Conservation (phyloP, 805 yeast genomes). For the Brettanomyces nanus region DNA sequence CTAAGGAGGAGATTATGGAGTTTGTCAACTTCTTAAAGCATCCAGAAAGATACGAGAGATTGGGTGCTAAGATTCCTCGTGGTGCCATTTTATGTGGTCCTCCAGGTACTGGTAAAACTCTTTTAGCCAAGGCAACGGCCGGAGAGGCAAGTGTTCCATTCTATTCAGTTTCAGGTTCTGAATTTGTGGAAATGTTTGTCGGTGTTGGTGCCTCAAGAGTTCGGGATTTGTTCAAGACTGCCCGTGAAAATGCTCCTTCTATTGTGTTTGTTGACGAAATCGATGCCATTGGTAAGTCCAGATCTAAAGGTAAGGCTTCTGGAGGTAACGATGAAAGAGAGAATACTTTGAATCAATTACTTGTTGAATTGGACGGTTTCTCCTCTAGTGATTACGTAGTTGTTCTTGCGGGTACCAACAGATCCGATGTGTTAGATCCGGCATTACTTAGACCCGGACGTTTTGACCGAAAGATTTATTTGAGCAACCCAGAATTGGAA, state of each 20-base stretch:
- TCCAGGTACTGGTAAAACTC: conserved; percentile 95
- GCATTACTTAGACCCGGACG: conserved; percentile 93
- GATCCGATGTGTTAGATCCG: conserved; percentile 84
- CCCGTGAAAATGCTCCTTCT: conserved; percentile 84
- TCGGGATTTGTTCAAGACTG: conserved; percentile 84
- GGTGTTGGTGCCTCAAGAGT: conserved; percentile 96
- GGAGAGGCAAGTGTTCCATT: conserved; percentile 96
- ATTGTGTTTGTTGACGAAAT: conserved; percentile 91
- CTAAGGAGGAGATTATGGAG: conserved; percentile 92
- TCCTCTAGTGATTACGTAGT: conserved; percentile 84
- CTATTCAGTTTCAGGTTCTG: conserved; percentile 86
- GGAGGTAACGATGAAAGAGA: conserved; percentile 93
- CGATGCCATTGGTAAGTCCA: conserved; percentile 89
- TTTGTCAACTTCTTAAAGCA: conserved; percentile 83
- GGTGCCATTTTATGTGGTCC: conserved; percentile 94
- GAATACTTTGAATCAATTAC: conserved; percentile 81
- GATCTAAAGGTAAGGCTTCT: conserved; percentile 62
- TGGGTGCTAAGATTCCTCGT: conserved; percentile 92
- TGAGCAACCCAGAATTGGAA: conserved; percentile 81
- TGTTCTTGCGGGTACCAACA: conserved; percentile 89
- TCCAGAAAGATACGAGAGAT: conserved; percentile 73
- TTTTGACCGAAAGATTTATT: conserved; percentile 81
- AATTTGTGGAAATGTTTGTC: conserved; percentile 94
- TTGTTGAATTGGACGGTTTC: conserved; percentile 96
- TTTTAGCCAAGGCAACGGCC: conserved; percentile 90